Evolutionary conservation across 768 basidiomycete species (phyloP).

Genomic region (Trametopsis cervina): DNA sequence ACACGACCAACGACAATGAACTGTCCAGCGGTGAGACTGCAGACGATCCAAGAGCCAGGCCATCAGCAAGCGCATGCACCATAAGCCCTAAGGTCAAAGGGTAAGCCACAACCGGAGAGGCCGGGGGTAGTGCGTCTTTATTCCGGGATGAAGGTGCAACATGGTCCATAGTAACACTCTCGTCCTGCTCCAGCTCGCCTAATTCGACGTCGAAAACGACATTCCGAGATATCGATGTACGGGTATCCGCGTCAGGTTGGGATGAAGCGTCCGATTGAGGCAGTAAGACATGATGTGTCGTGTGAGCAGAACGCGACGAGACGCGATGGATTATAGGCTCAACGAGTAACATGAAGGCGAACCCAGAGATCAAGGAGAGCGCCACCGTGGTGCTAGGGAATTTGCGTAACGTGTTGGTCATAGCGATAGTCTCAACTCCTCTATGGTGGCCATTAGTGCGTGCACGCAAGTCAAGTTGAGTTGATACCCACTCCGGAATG

Average conservation of each 20-base stretch:
- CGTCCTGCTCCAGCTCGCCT: conserved; percentile 46
- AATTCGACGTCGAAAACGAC: conserved; percentile 60
- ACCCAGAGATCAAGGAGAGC: conserved; percentile 56
- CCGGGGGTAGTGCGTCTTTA: conserved; percentile 7
- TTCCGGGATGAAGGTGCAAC: conserved; percentile 4
- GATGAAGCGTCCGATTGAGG: not conserved
- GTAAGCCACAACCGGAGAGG: conserved; percentile 39
- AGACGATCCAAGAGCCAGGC: conserved; percentile 85
- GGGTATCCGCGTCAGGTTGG: conserved; percentile 9
- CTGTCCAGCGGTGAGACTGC: conserved; percentile 26
- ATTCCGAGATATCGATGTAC: conserved; percentile 14
- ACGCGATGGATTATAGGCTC: conserved; percentile 57
- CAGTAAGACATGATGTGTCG: conserved; percentile 10
- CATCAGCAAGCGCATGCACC: conserved; percentile 87
- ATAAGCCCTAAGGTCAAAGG: conserved; percentile 81
- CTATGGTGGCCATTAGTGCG: conserved; percentile 28
- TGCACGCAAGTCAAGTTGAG: not conserved
- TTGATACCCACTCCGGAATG: conserved; percentile 76
- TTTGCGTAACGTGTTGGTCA: conserved; percentile 28
- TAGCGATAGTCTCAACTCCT: conserved; percentile 56
- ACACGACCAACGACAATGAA: conserved; percentile 74
- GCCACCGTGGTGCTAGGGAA: conserved; percentile 51
- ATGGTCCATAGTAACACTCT: conserved; percentile 19
- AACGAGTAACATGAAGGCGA: conserved; percentile 56
- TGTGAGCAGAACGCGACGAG: conserved; percentile 29